phyloP scores from a whole-genome alignment of 1,284 basidiomycete species.

The Moesziomyces parantarcticus region DNA sequence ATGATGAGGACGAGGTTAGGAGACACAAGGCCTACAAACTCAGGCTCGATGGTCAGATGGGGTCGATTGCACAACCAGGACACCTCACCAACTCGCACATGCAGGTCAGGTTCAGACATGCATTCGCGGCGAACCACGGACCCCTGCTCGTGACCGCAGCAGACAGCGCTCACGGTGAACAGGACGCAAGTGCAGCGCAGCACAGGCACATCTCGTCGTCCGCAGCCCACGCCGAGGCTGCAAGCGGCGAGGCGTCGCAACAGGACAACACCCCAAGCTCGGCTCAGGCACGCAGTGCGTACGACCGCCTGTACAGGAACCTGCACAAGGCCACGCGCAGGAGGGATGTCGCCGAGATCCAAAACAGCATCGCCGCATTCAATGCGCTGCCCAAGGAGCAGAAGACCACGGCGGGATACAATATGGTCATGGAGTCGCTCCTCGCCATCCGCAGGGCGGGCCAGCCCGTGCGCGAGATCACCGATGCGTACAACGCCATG shows the following conservation, averaged over 20 bases:
- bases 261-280: no score
- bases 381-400: constrained; percentile 52
- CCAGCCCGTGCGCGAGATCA: constrained; percentile 74
- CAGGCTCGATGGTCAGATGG: constrained; percentile 20
- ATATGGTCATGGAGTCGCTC: constrained; percentile 75
- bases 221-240: background rate
- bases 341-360: constrained; percentile 20
- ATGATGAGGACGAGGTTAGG: constrained; percentile 45
- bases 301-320: constrained; percentile 29
- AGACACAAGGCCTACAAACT: constrained; percentile 46
- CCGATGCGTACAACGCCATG: constrained; percentile 82
- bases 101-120: constrained; percentile 46
- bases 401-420: constrained; percentile 72
- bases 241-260: background rate
- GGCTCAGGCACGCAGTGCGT: background rate
- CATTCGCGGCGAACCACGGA: constrained; percentile 34
- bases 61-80: constrained; percentile 5
- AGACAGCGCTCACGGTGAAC: constrained; percentile 1
- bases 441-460: constrained; percentile 71
- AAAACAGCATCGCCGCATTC: constrained; percentile 41
- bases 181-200: background rate
- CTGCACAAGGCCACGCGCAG: constrained; percentile 16
- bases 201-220: constrained; percentile 22
- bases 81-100: constrained; percentile 42
- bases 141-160: constrained; percentile 28